Conservation (phyloP, 1,284 basidiomycete species). For the Somion occarium region DNA sequence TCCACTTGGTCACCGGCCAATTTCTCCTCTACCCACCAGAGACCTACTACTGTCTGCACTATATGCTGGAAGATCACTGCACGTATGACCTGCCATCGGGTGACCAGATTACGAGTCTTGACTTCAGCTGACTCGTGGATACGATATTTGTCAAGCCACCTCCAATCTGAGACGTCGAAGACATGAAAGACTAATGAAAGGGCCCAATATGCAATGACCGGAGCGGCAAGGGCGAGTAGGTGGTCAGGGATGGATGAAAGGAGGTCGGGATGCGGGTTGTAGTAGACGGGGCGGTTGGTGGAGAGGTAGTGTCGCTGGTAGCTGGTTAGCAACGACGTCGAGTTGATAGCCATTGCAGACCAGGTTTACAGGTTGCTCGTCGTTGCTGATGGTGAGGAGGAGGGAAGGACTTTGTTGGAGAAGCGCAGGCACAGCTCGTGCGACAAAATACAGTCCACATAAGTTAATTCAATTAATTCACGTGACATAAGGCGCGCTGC, state of each 20-base stretch:
- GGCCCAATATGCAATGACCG: conserved; percentile 86
- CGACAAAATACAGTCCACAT: neutral
- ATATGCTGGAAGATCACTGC: conserved; percentile 85
- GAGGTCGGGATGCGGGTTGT: conserved; percentile 17
- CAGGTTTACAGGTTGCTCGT: neutral
- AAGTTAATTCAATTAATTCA: too few relatives aligned
- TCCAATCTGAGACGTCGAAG: conserved; percentile 73
- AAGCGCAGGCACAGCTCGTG: neutral
- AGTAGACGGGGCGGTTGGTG: conserved; percentile 23
- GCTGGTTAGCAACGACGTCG: conserved; percentile 17
- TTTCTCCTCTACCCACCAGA: conserved; percentile 63
- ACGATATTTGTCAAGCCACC: conserved; percentile 81
- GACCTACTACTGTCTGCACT: conserved; percentile 79
- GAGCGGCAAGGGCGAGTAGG: conserved; percentile 67
- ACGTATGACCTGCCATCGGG: conserved; percentile 63
- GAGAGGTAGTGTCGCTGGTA: conserved; percentile 23
- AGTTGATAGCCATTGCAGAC: conserved; percentile 18
- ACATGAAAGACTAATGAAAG: conserved; percentile 78
- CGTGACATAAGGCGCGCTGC: neutral
- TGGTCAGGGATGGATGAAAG: conserved; percentile 50
- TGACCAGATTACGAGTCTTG: conserved; percentile 72
- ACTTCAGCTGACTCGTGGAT: conserved; percentile 89
- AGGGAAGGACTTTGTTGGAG: too few relatives aligned
- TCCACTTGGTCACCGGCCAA: conserved; percentile 38
- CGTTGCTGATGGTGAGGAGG: neutral